Evolutionary conservation across 2,329 filamentous ascomycete genomes (phyloP).

Genomic region (Colletotrichum chrysophilum): DNA sequence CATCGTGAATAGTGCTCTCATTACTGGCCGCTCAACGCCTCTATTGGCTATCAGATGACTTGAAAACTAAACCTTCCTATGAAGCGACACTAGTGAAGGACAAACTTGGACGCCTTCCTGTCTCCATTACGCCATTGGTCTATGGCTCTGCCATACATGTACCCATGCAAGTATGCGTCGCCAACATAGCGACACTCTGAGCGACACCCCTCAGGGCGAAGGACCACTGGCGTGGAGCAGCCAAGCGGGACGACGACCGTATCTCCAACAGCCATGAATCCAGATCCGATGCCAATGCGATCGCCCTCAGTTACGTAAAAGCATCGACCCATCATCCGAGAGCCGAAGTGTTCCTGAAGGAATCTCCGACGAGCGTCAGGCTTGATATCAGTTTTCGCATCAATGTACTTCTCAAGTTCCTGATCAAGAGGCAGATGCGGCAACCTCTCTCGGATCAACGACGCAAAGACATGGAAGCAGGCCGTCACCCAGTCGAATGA

Average conservation of each 20-base stretch:
- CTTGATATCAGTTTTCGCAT: background rate
- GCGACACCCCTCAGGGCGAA: conserved; percentile 28
- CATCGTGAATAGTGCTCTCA: background rate
- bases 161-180: conserved; percentile 37
- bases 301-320: conserved; percentile 27
- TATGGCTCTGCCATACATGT: conserved; percentile 37
- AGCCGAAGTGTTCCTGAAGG: conserved; percentile 22
- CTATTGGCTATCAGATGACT: too few species aligned
- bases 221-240: conserved; percentile 36
- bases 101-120: conserved; percentile 40
- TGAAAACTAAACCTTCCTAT: too few species aligned
- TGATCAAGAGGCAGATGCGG: conserved; percentile 23
- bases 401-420: conserved; percentile 10
- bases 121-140: conserved; percentile 43
- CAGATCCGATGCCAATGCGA: conserved; percentile 35
- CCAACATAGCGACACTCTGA: conserved; percentile 35
- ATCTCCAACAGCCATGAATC: conserved; percentile 32
- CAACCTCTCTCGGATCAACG: conserved; percentile 21
- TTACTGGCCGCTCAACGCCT: too few species aligned
- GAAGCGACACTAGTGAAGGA: background rate
- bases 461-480: conserved; percentile 27
- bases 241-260: conserved; percentile 38
- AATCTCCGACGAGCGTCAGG: conserved; percentile 9
- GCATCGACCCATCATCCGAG: conserved; percentile 26
- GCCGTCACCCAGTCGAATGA: conserved; percentile 23